Base-by-base conservation (phyloP, 768 basidiomycete species). In the Naganishia onofrii region DNA sequence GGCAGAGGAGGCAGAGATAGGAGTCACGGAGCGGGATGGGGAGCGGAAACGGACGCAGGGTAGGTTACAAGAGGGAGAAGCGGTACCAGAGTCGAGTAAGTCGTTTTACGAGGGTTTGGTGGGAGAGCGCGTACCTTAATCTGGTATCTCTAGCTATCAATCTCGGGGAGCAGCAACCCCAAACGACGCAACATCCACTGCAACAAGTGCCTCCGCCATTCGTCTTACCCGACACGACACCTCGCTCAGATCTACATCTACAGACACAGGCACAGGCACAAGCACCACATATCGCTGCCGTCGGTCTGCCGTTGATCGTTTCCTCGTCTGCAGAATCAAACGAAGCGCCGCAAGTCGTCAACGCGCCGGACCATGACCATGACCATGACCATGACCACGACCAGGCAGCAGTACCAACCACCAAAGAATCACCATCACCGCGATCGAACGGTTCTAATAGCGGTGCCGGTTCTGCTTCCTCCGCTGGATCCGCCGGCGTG, bases 21-120 rank as follows among this genome's bases (percentile, higher is more conserved):
- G n/a, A n/a, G n/a, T n/a, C n/a, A n/a, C n/a, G n/a, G n/a, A n/a
- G n/a, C n/a, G n/a, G n/a, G n/a, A n/a, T 19, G 83, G 83, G 13
- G 84, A 36, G 36, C 36, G 36, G 36, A 36, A 36, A 36, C 6
- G 5, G 5, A 12, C 36, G 36, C 36, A 36, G 36, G 12, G 36
- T 36, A 12, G 36, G 5, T 6, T 36, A 36, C 36, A 36, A 12
- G 36, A 36, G 36, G 36, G 5, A 12, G 36, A 36, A 36, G 6
- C 36, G 36, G 36, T 36, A 12, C 5, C 12, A 36, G 86, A 19
- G 83, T 84, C 46, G 82, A 86, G 67, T 80, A 84, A 70, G 84
- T 85, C 44, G 70, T 83, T 29, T 15, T 15, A 3, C 54, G 3
- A 23, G 6, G 56, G 21, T 17, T 5, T 36, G 36, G 12, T n/a